Evolutionary conservation across 495 filamentous ascomycete species (phyloP), one percentile per base, ranked within the genome.

Genomic region (Bryoglossum gracile): DNA sequence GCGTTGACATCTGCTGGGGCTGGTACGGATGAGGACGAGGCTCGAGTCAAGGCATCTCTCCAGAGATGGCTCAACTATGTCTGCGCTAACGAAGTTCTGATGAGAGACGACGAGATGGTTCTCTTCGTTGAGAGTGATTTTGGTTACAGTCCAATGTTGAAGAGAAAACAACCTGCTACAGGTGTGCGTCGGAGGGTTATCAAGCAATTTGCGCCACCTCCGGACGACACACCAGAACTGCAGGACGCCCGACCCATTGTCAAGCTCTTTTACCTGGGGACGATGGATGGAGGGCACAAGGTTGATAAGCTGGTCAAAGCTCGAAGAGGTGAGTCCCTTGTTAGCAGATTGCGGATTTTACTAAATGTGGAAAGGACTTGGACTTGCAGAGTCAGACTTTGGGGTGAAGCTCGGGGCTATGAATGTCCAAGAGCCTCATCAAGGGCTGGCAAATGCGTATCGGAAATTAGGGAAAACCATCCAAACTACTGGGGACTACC

Each of bases 61-160:
- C 94, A 99, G 63, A 74, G 89, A 55, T 99, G 94, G 94, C 76
- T 97, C 44, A 97, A 95, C 63, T 81, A 82, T 43, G 81, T 99
- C 4, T 89, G 94, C 60, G 76, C 77, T 56, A 97, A 95, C 57
- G 90, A 96, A 30, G 82, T 95, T 2, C 76, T 99, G 4, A 94
- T 92, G 65, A 78, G 87, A 26, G 94, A 99, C 63, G 90, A 95
- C 50, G 94, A 99, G 64, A 87, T 97, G 76, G 81, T 94, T 4
- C 79, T 96, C 32, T 99, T 99, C 52, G 89, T 97, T 18, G 94
- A 99, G 64, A 92, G 88, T 57, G 94, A 99, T 65, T 95, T 95
- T 64, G 94, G 94, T 18, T 99, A 99, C 63, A 95, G 89, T 58
- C 94, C 94, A 4, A 85, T 97, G 51, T 82, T 97, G 16, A 81